These are phyloP conservation scores for Pseudogymnoascus sp. DNA, from an alignment of 2,329 filamentous ascomycete species.

Conservation along the genomic window DNA sequence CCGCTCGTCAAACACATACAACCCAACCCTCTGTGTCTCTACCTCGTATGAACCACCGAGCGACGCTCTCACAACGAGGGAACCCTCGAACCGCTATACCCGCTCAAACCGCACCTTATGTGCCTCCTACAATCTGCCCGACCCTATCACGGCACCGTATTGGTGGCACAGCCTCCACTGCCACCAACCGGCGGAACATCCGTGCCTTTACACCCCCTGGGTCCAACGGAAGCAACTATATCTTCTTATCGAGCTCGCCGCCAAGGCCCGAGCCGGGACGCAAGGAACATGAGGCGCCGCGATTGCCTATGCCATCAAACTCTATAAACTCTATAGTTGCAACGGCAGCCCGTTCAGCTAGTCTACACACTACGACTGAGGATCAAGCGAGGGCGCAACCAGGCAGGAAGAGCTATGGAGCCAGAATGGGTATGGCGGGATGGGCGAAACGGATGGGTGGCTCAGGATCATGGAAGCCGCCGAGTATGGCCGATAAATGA, in stretches of 20 bases:
- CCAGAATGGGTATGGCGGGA: background rate
- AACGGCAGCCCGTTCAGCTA: background rate
- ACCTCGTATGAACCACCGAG: background rate
- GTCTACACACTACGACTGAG: background rate
- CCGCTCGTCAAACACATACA: background rate
- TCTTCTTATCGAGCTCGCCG: conserved; percentile 27
- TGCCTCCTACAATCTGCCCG: conserved; percentile 4
- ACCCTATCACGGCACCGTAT: conserved; percentile 3
- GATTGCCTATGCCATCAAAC: background rate
- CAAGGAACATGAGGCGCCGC: conserved; percentile 9
- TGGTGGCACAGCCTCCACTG: background rate
- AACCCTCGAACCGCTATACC: background rate
- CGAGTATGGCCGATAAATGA: conserved; percentile 1
- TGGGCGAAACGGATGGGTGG: conserved; percentile 1
- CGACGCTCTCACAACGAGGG: background rate
- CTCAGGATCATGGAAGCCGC: background rate
- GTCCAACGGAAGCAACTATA: conserved; percentile 18
- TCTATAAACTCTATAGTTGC: background rate
- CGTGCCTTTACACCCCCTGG: conserved; percentile 10
- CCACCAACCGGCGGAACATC: conserved; percentile 16
- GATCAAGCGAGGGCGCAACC: background rate
- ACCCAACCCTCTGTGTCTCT: background rate
- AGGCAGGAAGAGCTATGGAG: background rate
- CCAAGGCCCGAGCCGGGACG: conserved; percentile 14
- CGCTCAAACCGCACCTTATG: background rate